Evolutionary conservation across 129 eudicot species (phyloP), one percentile per base, ranked within the genome.

Genomic region (Solidago caesia): DNA sequence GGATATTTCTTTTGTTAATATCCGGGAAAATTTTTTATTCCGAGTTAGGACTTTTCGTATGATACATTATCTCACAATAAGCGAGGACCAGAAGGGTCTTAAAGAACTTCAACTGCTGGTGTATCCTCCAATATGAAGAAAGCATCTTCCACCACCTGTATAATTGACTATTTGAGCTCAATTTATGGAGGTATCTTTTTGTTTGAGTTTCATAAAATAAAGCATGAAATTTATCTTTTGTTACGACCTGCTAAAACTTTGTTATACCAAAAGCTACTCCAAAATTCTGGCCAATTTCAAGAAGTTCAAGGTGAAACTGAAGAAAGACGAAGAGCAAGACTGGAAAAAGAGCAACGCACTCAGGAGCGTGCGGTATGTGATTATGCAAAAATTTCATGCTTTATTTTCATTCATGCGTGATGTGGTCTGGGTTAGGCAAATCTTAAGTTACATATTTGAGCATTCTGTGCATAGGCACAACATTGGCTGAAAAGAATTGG

Each of bases 81-180:
- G 80, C 88, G 82, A 61, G 90, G 86, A 21, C 75, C 86, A 74
- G 92, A 86, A 73, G 88, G 81, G 74, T 72, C 84, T 29, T 87
- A 80, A 74, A 78, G 83, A 77, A 53, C 92, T 64, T 77, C 88
- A 33, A 77, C 88, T 33, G 70, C 78, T 55, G 88, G 84, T 64
- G 77, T 78, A 75, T 29, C 97, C 29, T 83, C 97, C 4, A 88
- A 83, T 77, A 87, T 88, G 82, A 88, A 83, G 79, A 94, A 94
- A 80, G 93, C 93, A 55, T 85, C 93, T 82, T 91, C 98, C 6
- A 62, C 96, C 27, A 74, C 91, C 41, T 90, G 84, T 79, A 83
- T 87, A 48, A 96, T 87, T 64, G 98, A 94, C 77, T 97, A 94
- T 79, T 89, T 94, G 58, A 90, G 89, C 85, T 85, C 92, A 48